phyloP scores from a whole-genome alignment of 768 basidiomycete genomes.

The Russula olivacea region DNA sequence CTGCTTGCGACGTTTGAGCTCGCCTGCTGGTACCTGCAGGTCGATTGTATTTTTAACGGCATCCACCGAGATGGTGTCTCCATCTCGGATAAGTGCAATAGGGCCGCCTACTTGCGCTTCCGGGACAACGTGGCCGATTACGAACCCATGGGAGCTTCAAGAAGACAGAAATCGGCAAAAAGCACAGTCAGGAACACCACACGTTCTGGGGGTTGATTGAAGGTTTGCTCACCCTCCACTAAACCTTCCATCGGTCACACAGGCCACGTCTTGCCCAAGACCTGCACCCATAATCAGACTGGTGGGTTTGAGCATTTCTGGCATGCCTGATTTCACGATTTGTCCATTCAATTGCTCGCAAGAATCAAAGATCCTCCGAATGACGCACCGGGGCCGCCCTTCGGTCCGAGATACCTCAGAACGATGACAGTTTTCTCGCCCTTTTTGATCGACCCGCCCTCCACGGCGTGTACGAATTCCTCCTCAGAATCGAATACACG shows the following conservation, averaged over 20 bases:
- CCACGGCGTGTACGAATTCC: constrained; percentile 82
- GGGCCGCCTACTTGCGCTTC: constrained; percentile 94
- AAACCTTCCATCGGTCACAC: constrained; percentile 96
- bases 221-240: constrained; percentile 76
- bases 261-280: constrained; percentile 91
- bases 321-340: constrained; percentile 67
- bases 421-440: constrained; percentile 97
- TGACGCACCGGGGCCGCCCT: constrained; percentile 85
- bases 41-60: constrained; percentile 82
- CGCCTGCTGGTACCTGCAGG: constrained; percentile 69
- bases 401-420: constrained; percentile 91
- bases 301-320: constrained; percentile 98
- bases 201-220: background rate
- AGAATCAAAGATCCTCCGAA: background rate
- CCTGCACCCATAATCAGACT: constrained; percentile 99
- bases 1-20: constrained; percentile 64
- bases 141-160: constrained; percentile 88
- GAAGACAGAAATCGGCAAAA: constrained; percentile 14
- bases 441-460: constrained; percentile 80
- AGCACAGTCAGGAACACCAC: constrained; percentile 12
- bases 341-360: background rate
- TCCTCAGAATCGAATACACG: constrained; percentile 89
- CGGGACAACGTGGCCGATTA: constrained; percentile 94
- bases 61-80: constrained; percentile 83
- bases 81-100: constrained; percentile 84